Evolutionary conservation across 176 grass and related monocot genomes (phyloP).

Genomic region (Dendrocalamus sinicus): DNA sequence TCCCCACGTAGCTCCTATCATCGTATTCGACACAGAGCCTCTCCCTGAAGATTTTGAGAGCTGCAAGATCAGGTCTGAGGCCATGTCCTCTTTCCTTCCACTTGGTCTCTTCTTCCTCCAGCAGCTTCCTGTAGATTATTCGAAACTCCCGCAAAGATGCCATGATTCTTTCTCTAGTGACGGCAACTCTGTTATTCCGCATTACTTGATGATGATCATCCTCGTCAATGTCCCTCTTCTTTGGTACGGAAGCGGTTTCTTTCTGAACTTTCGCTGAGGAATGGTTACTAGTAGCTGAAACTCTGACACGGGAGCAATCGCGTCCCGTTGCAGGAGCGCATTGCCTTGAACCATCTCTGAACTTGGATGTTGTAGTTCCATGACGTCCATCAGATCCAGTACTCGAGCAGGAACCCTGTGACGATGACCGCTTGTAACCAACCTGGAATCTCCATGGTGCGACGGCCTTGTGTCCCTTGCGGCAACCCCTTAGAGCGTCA

Average conservation of each 20-base stretch:
- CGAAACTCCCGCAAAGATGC: conserved; percentile 55
- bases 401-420: conserved; percentile 3
- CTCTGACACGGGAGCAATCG: conserved; percentile 12
- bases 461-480: conserved; percentile 54
- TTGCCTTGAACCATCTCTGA: not conserved
- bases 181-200: conserved; percentile 16
- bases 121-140: conserved; percentile 54
- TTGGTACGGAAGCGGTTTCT: not conserved
- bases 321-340: not conserved
- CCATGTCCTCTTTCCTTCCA: conserved; percentile 27
- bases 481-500: not conserved
- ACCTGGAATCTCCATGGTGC: conserved; percentile 64
- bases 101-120: conserved; percentile 50
- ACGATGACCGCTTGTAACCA: conserved; percentile 38
- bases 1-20: conserved; percentile 55
- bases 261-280: not conserved
- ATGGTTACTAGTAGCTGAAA: conserved; percentile 30
- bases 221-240: conserved; percentile 20
- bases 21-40: conserved; percentile 17
- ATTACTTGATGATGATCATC: not conserved
- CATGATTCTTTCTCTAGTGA: conserved; percentile 45
- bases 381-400: conserved; percentile 11
- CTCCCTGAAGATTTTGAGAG: conserved; percentile 59
- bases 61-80: conserved; percentile 46
- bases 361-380: not conserved